Conservation (phyloP, 164 flowering plant genomes). For the Platanus orientalis region DNA sequence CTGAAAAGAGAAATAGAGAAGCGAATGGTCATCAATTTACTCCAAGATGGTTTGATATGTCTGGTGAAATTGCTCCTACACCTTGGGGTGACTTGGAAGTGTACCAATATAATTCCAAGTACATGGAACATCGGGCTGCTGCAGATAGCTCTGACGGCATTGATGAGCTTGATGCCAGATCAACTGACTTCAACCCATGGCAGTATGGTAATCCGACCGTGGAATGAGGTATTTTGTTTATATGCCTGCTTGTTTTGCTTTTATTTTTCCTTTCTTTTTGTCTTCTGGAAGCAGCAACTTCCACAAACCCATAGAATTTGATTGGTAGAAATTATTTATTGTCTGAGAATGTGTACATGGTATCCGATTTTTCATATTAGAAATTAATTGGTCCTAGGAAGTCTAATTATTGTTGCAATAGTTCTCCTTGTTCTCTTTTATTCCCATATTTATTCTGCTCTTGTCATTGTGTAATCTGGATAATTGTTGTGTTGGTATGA, state of each 20-base stretch:
- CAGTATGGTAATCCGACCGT: constrained; percentile 42
- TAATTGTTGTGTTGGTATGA: too few relatives aligned
- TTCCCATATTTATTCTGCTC: too few relatives aligned
- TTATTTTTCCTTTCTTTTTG: neutral
- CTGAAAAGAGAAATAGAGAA: constrained; percentile 76
- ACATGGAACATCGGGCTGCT: constrained; percentile 51
- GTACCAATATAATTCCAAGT: constrained; percentile 69
- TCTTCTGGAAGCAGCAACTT: constrained; percentile 1
- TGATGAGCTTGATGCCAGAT: constrained; percentile 30
- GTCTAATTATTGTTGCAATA: neutral
- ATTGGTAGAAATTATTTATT: constrained; percentile 21
- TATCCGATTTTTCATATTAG: constrained; percentile 7
- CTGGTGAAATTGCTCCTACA: constrained; percentile 57
- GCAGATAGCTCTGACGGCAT: constrained; percentile 37
- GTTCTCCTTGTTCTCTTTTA: too few relatives aligned
- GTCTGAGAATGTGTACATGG: constrained; percentile 10
- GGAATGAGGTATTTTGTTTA: constrained; percentile 23
- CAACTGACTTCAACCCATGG: constrained; percentile 83
- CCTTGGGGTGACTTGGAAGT: constrained; percentile 94
- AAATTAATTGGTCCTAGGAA: neutral
- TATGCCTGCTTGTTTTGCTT: neutral
- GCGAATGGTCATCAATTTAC: constrained; percentile 53
- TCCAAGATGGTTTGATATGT: constrained; percentile 70
- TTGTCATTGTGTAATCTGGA: too few relatives aligned
- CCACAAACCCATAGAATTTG: constrained; percentile 11